Evolutionary conservation across 148 eudicot species (phyloP).

Genomic region (Drosera capensis): DNA sequence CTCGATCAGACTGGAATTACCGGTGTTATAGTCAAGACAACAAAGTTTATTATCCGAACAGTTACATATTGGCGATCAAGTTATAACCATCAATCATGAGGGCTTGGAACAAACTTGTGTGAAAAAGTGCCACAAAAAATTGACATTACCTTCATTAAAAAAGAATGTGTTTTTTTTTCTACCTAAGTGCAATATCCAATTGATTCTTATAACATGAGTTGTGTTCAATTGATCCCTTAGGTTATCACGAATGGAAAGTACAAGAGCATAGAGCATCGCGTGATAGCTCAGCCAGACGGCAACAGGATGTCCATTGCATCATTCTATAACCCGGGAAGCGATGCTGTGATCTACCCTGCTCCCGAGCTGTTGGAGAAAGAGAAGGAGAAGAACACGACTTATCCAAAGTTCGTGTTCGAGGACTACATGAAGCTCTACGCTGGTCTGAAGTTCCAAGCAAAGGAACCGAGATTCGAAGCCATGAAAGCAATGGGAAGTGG

Average conservation of each 20-base stretch:
- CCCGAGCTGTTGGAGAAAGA: slow-evolving; percentile 44
- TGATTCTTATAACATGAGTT: too few relatives aligned
- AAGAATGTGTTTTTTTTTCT: too few relatives aligned
- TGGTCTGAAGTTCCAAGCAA: slow-evolving; percentile 72
- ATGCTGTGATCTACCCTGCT: slow-evolving; percentile 79
- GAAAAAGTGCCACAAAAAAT: too few relatives aligned
- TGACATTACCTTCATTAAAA: too few relatives aligned
- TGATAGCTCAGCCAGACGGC: slow-evolving; percentile 67
- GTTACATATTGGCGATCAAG: too few relatives aligned
- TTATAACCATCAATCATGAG: too few relatives aligned
- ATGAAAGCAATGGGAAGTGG: slow-evolving; percentile 44
- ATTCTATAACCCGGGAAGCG: slow-evolving; percentile 96
- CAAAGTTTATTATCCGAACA: too few relatives aligned
- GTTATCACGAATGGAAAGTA: slow-evolving; percentile 86
- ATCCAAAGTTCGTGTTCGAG: slow-evolving; percentile 79
- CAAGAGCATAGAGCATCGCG: slow-evolving; percentile 90
- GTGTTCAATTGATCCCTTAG: slow-evolving; percentile 15
- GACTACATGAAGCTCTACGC: slow-evolving; percentile 93
- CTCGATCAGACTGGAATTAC: neutral
- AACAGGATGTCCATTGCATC: slow-evolving; percentile 87
- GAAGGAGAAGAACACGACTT: slow-evolving; percentile 18
- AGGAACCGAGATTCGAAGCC: slow-evolving; percentile 83
- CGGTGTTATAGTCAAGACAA: too few relatives aligned
- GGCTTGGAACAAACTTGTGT: too few relatives aligned
- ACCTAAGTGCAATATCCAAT: too few relatives aligned